Percentiles rank a stretch among this genome's conserved stretches.
These are phyloP conservation scores for Sporothrix schenckii DNA, from an alignment of 2,329 filamentous ascomycete species.

Conservation along the genomic window DNA sequence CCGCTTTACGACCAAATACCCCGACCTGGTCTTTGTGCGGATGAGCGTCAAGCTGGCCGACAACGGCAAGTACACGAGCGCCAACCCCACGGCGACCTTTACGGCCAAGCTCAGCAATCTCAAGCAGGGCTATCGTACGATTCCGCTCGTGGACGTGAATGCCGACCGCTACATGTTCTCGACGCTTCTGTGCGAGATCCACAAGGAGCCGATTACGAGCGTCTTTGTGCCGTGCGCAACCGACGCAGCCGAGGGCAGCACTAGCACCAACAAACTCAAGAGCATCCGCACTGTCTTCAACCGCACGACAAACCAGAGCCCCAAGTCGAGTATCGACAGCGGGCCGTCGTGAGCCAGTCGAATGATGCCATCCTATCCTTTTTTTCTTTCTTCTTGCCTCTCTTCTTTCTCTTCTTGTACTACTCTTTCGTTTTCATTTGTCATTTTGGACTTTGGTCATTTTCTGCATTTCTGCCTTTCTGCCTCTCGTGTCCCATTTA, in stretches of 20 bases:
- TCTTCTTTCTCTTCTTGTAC: constrained; percentile 17
- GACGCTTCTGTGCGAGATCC: constrained; percentile 87
- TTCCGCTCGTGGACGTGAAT: constrained; percentile 84
- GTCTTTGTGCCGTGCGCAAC: constrained; percentile 58
- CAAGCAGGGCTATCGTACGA: constrained; percentile 87
- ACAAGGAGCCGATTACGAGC: constrained; percentile 61
- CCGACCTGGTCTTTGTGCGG: constrained; percentile 88
- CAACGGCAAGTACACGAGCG: constrained; percentile 70
- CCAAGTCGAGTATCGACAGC: constrained; percentile 53
- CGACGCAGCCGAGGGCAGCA: constrained; percentile 42
- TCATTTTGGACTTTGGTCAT: neutral
- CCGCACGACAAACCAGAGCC: constrained; percentile 55
- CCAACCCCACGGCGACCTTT: constrained; percentile 73
- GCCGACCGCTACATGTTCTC: constrained; percentile 95
- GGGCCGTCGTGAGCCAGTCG: constrained; percentile 34
- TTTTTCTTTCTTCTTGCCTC: neutral
- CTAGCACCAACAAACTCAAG: constrained; percentile 54
- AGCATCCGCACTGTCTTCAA: constrained; percentile 55
- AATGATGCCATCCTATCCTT: neutral
- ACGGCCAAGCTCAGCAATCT: constrained; percentile 89
- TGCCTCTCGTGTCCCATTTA: neutral
- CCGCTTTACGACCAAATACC: constrained; percentile 88
- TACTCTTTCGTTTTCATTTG: constrained; percentile 19
- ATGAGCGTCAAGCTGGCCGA: constrained; percentile 88
- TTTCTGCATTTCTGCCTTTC: neutral